Conservation (phyloP, 1,139 yeast species). For the Scheffersomyces illinoinensis region DNA sequence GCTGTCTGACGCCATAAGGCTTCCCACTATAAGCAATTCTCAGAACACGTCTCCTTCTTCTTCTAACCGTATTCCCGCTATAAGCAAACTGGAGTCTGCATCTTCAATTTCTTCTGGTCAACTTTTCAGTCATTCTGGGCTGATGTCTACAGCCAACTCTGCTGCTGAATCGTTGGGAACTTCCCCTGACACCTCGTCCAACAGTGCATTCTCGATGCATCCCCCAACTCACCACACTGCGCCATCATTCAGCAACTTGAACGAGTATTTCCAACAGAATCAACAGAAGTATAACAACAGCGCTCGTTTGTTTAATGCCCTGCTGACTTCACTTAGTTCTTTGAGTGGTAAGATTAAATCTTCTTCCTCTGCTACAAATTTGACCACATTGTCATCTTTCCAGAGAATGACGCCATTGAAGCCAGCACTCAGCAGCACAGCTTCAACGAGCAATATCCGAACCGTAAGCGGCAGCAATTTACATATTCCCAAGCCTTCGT, state of each 20-base stretch:
- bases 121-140: slow-evolving; percentile 17
- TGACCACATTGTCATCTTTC: slow-evolving; percentile 18
- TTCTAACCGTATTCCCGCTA: background rate
- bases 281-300: slow-evolving; percentile 17
- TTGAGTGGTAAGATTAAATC: slow-evolving; percentile 24
- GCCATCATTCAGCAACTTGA: slow-evolving; percentile 30
- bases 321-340: slow-evolving; percentile 27
- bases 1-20: slow-evolving; percentile 6
- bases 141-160: slow-evolving; percentile 21
- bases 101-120: slow-evolving; percentile 23
- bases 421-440: slow-evolving; percentile 10
- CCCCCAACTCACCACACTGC: slow-evolving; percentile 9
- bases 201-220: slow-evolving; percentile 6
- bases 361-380: slow-evolving; percentile 20
- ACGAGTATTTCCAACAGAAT: slow-evolving; percentile 29
- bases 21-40: slow-evolving; percentile 2
- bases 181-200: slow-evolving; percentile 28
- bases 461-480: slow-evolving; percentile 8
- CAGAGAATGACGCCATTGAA: slow-evolving; percentile 46
- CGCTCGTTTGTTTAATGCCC: slow-evolving; percentile 23
- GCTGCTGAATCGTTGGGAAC: slow-evolving; percentile 33
- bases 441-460: slow-evolving; percentile 4
- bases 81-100: slow-evolving; percentile 9
- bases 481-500: slow-evolving; percentile 22
- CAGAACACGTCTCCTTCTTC: background rate